Percentiles rank a stretch among this genome's conserved stretches.
Evolutionary conservation across 768 basidiomycete species (phyloP).

Genomic region (Rhodosporidiobolus odoratus): DNA sequence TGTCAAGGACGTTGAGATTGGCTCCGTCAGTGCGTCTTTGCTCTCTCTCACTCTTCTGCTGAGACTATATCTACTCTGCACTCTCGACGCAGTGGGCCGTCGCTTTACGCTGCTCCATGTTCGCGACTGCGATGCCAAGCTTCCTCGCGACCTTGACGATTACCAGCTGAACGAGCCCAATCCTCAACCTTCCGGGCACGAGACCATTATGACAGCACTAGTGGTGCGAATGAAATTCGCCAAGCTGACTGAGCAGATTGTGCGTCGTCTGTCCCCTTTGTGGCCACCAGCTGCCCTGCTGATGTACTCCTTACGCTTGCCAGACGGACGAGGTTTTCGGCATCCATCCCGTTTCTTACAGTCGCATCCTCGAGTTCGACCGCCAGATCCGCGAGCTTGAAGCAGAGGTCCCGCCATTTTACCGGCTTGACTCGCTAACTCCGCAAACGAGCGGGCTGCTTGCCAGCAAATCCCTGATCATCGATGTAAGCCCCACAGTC

Average conservation of each 20-base stretch:
- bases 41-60: background rate
- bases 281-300: background rate
- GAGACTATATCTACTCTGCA: background rate
- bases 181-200: background rate
- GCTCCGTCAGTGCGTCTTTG: background rate
- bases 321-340: slow-evolving; percentile 5
- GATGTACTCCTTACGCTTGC: background rate
- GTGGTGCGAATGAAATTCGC: background rate
- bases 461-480: background rate
- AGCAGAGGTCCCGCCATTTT: background rate
- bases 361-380: background rate
- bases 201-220: background rate
- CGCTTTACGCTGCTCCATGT: slow-evolving; percentile 4
- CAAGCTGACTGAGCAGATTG: background rate
- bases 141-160: slow-evolving; percentile 1
- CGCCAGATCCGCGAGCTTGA: background rate
- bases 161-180: background rate
- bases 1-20: background rate
- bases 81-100: slow-evolving; percentile 3
- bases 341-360: slow-evolving; percentile 4
- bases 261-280: background rate
- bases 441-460: no score
- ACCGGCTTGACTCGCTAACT: background rate
- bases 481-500: background rate
- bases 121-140: slow-evolving; percentile 3